Base-by-base conservation (phyloP, 768 basidiomycete species). In the Mycena metata region DNA sequence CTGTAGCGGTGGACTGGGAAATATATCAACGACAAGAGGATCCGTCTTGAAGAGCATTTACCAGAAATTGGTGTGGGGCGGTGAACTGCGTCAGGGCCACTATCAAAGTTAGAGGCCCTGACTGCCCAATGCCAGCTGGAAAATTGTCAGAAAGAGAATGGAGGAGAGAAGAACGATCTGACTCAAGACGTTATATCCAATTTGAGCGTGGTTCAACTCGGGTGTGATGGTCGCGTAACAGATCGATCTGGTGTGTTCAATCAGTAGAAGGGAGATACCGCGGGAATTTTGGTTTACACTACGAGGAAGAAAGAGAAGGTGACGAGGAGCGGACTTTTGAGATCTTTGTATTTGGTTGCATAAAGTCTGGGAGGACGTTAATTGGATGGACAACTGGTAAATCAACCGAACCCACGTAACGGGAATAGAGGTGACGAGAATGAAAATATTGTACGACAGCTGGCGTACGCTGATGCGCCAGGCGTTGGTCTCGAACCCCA, bases 191-290 rank as follows among this genome's bases (percentile, higher is more conserved):
- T 70, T 70, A 21, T 69, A 72, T 16, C 54, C 72, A 23, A 72
- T 67, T 33, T 72, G 72, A 6, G 72, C 72, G 23, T 70, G 55
- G 54, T 72, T 72, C 64, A 69, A 46, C 41, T 67, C 64, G 16
- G 72, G 72, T 15, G 64, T 72, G 49, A 72, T 72, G 11, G 72
- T 72, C 5, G 72, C 69, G 50, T 72, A 72, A 21, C 72, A 72
- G 56, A 72, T 72, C 9, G 72, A 63, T 33, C 70, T 71, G 41
- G 4, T 33, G 13, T 15, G 4, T 21, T 26, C 46, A 7, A 26
- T 49, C 7, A 52, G 23, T 46, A 10, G 1, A 12, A 2, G 33
- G 1, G 16, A n/a, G 13, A 43, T 11, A 6, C 26, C 36, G 35
- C 9, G 23, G 23, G 36, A 9, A 9, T 33, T 23, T 30, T 3